Conservation (phyloP, 306 rosid genomes). For the Prunus armeniaca region DNA sequence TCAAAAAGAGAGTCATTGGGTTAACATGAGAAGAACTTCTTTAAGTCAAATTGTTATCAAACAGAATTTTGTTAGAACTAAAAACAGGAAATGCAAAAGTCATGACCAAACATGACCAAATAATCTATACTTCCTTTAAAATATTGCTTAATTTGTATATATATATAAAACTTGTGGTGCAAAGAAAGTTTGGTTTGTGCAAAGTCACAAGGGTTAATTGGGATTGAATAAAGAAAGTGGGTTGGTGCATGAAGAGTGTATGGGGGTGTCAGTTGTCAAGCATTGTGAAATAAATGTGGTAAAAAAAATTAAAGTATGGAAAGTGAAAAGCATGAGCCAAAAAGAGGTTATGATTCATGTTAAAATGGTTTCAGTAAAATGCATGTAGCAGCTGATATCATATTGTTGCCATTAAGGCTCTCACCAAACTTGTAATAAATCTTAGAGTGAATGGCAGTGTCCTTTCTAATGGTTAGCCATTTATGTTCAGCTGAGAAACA, state of each 20-base stretch:
- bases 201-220: constrained; percentile 29
- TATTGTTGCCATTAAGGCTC: constrained; percentile 13
- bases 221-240: constrained; percentile 25
- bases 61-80: not conserved
- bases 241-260: constrained; percentile 27
- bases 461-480: not conserved
- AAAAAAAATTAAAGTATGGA: not conserved
- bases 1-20: not conserved
- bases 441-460: constrained; percentile 4
- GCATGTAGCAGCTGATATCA: not conserved
- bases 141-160: not conserved
- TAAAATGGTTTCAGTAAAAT: not conserved
- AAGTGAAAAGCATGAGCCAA: not conserved
- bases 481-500: constrained; percentile 3
- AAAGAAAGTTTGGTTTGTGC: not conserved
- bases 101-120: not conserved
- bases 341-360: not conserved
- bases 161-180: not conserved
- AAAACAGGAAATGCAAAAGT: not conserved
- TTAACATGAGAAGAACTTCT: not conserved
- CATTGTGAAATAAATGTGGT: constrained; percentile 20
- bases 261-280: constrained; percentile 26
- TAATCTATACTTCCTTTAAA: not conserved
- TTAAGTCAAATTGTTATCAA: not conserved
- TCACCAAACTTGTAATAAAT: constrained; percentile 40